Conservation (phyloP, 495 filamentous ascomycete genomes). For the Aspergillus bertholletiae region DNA sequence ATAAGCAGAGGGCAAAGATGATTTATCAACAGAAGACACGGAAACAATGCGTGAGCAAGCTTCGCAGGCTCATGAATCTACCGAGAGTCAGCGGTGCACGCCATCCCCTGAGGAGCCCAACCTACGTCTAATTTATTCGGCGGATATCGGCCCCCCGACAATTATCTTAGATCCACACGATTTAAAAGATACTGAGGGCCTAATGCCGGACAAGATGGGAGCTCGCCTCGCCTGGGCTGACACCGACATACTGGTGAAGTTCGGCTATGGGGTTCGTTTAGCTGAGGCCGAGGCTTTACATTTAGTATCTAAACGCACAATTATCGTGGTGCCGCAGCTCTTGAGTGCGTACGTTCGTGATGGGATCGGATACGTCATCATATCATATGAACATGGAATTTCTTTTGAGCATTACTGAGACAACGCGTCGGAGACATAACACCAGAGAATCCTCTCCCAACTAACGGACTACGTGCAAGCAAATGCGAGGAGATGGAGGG, state of each 20-base stretch:
- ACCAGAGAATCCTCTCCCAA: conserved; percentile 4
- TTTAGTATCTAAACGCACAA: conserved; percentile 8
- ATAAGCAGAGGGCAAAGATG: background rate
- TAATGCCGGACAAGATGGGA: conserved; percentile 11
- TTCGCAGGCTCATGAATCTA: background rate
- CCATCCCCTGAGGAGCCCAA: background rate
- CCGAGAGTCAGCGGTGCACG: background rate
- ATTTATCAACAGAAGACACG: background rate
- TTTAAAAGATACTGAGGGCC: conserved; percentile 6
- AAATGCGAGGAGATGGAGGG: conserved; percentile 12
- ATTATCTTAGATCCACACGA: conserved; percentile 13
- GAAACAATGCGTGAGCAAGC: background rate
- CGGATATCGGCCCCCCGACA: conserved; percentile 11
- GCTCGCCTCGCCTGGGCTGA: conserved; percentile 8
- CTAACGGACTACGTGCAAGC: conserved; percentile 9
- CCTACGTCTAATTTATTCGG: conserved; percentile 11
- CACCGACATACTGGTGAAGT: conserved; percentile 14
- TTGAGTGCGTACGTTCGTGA: conserved; percentile 15
- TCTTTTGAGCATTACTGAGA: conserved; percentile 12
- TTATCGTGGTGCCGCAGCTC: conserved; percentile 8
- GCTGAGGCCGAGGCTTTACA: conserved; percentile 15
- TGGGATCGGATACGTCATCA: conserved; percentile 10
- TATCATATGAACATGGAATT: conserved; percentile 12
- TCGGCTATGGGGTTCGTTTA: conserved; percentile 13
- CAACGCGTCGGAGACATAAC: conserved; percentile 3